Evolutionary conservation across 2,329 filamentous ascomycete genomes (phyloP), one percentile per base, ranked within the genome.

Genomic region (Scleromitrula shiraiana): DNA sequence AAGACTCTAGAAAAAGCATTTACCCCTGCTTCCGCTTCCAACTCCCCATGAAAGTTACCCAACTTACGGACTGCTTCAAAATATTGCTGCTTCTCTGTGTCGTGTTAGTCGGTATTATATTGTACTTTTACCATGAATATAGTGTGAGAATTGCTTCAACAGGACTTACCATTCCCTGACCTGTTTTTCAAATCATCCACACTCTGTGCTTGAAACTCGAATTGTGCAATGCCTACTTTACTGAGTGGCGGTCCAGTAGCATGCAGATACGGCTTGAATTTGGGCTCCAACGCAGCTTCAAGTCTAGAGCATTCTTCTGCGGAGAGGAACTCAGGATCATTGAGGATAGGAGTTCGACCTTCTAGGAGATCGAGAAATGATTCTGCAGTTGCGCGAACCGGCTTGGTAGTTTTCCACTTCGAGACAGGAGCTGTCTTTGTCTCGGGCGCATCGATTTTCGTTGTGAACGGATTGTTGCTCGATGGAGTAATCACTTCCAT

Each of bases 151-250:
- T n/a, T n/a, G 1, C 26, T n/a, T 7, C 12, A 7, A 22, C 12
- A 37, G 14, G 14, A 38, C 32, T 7, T 38, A 45, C 42, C 42
- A 20, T 37, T 37, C 26, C 42, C 42, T 10, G 42, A 37, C 9
- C 42, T 36, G 15, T 45, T 45, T 15, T 45, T 45, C 15, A 45
- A 14, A 12, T 45, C 42, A 26, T 45, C 42, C 6, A 26, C 32
- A 17, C 30, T 37, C 14, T 45, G 42, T 7, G 42, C 42, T 38
- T 45, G 42, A 12, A 37, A 45, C 9, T 45, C 42, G 20, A 45
- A 45, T 9, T 45, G 42, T 10, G 42, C 42, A 29, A 45, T n/a
- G 7, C 42, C 42, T 6, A 45, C 42, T 45, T 45, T 45, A 4
- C 15, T 23, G n/a, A 45, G 15, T 14, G 35, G 15, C 8, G 42